These are phyloP conservation scores for Begonia masoniana DNA, from an alignment of 306 rosid species.

Conservation along the genomic window DNA sequence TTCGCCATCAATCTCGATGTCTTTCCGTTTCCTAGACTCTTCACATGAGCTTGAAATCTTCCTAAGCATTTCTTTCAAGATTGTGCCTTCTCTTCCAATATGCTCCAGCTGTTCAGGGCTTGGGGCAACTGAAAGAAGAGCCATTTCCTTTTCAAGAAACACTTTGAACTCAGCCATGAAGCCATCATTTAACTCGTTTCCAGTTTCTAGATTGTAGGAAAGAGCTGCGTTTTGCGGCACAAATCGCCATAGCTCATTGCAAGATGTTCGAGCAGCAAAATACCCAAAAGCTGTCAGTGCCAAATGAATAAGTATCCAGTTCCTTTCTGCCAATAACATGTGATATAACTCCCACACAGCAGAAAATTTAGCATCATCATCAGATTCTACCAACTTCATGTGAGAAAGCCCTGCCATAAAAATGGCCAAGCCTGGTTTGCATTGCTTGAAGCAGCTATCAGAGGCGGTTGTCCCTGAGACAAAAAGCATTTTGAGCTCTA, in stretches of 20 bases:
- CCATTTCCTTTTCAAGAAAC: slow-evolving; percentile 59
- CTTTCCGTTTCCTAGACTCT: slow-evolving; percentile 21
- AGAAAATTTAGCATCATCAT: slow-evolving; percentile 36
- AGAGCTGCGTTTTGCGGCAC: slow-evolving; percentile 75
- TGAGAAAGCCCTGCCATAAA: slow-evolving; percentile 59
- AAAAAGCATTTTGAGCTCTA: slow-evolving; percentile 51
- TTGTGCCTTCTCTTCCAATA: slow-evolving; percentile 52
- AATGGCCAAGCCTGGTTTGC: slow-evolving; percentile 73
- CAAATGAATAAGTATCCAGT: slow-evolving; percentile 75
- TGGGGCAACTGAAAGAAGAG: slow-evolving; percentile 37
- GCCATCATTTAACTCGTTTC: slow-evolving; percentile 31
- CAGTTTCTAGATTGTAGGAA: slow-evolving; percentile 52
- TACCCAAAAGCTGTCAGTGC: slow-evolving; percentile 64
- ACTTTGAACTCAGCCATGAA: slow-evolving; percentile 50
- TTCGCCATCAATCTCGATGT: slow-evolving; percentile 28
- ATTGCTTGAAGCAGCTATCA: slow-evolving; percentile 31
- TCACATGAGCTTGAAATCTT: slow-evolving; percentile 25
- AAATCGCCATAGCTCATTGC: slow-evolving; percentile 67
- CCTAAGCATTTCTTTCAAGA: slow-evolving; percentile 40
- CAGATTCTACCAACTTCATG: slow-evolving; percentile 45
- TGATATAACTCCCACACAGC: slow-evolving; percentile 55
- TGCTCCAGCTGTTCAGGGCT: slow-evolving; percentile 51
- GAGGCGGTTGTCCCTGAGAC: slow-evolving; percentile 43
- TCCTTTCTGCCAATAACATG: slow-evolving; percentile 63
- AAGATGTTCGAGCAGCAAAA: slow-evolving; percentile 48